These are phyloP conservation scores for Phaeomoniella chlamydospora DNA, from an alignment of 2,329 filamentous ascomycete genomes.

Conservation along the genomic window DNA sequence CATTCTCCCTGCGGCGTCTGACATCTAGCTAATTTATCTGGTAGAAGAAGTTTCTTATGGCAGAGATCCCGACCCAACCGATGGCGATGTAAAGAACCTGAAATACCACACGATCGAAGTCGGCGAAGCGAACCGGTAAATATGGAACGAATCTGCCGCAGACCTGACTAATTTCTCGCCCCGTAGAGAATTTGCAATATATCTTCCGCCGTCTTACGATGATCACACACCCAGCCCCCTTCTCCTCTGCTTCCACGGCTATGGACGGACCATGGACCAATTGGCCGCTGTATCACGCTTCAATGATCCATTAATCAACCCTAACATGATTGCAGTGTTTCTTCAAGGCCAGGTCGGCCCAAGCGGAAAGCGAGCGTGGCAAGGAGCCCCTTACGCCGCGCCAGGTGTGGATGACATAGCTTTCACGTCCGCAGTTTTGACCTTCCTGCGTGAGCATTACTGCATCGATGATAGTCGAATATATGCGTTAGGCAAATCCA, in stretches of 20 bases:
- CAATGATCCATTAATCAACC: constrained; percentile 27
- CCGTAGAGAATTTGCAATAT: constrained; percentile 7
- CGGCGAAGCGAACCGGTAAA: too few relatives aligned
- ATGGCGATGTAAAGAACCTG: too few relatives aligned
- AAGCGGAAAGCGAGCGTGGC: constrained; percentile 16
- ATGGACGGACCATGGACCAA: constrained; percentile 18
- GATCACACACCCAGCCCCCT: constrained; percentile 20
- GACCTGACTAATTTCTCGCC: too few relatives aligned
- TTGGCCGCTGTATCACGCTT: constrained; percentile 30
- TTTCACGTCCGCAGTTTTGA: constrained; percentile 29
- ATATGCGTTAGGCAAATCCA: constrained; percentile 36
- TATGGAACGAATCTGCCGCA: too few relatives aligned
- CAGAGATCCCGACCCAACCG: too few relatives aligned
- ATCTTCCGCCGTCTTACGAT: constrained; percentile 20
- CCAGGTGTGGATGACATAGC: constrained; percentile 24
- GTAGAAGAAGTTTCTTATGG: too few relatives aligned
- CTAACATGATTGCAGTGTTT: constrained; percentile 29
- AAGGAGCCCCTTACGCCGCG: constrained; percentile 25
- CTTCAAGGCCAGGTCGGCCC: constrained; percentile 23
- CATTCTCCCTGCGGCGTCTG: too few relatives aligned
- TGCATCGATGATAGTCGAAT: constrained; percentile 30
- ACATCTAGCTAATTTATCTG: too few relatives aligned
- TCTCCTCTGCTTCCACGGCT: constrained; percentile 35
- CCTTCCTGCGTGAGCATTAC: constrained; percentile 17
- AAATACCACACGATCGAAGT: too few relatives aligned